Conservation (phyloP, 257 asterid genomes). For the Gentiana dahurica region DNA sequence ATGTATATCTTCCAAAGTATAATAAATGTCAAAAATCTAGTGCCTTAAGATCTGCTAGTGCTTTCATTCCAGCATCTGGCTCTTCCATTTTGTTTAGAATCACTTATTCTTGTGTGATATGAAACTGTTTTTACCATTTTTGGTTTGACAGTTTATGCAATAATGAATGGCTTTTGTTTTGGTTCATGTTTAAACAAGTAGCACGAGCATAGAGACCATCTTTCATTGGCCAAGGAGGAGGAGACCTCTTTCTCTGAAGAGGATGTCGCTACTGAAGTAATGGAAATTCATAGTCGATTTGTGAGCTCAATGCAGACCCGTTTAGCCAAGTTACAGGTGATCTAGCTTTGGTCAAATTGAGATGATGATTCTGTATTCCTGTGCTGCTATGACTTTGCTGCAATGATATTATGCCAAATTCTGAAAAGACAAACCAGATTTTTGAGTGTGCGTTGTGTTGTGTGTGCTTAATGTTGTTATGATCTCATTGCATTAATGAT, state of each 20-base stretch:
- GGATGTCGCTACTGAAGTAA: slow-evolving; percentile 59
- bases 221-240: slow-evolving; percentile 42
- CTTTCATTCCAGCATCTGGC: too few relatives aligned
- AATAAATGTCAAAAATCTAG: too few relatives aligned
- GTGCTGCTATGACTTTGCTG: too few relatives aligned
- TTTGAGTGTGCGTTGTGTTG: too few relatives aligned
- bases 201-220: slow-evolving; percentile 40
- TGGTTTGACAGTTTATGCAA: background rate
- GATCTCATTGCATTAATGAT: too few relatives aligned
- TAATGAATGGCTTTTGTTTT: slow-evolving; percentile 2
- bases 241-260: slow-evolving; percentile 56
- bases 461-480: too few relatives aligned
- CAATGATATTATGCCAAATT: too few relatives aligned
- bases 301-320: slow-evolving; percentile 85
- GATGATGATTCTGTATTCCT: too few relatives aligned
- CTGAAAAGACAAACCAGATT: too few relatives aligned
- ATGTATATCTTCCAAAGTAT: too few relatives aligned
- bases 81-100: background rate
- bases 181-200: slow-evolving; percentile 8
- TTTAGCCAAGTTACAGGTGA: slow-evolving; percentile 80
- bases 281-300: slow-evolving; percentile 73
- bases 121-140: background rate
- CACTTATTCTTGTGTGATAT: background rate
- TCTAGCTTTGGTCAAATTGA: background rate
- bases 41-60: too few relatives aligned